phyloP scores from a whole-genome alignment of 305 asterid genomes.

The Ajuga reptans region DNA sequence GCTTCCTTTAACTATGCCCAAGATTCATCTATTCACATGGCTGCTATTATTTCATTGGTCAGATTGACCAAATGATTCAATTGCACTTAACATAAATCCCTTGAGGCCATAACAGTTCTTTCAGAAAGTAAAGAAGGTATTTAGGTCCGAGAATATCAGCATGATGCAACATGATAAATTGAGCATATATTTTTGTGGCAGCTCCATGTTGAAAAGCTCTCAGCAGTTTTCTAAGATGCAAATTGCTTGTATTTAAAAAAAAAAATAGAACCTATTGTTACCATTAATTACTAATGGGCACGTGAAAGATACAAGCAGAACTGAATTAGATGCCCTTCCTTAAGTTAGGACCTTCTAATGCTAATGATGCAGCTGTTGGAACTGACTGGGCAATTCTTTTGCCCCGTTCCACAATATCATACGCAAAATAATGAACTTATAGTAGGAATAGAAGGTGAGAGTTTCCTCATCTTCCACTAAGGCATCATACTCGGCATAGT shows the following conservation, averaged over 20 bases:
- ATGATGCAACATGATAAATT: neutral
- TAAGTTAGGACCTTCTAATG: neutral
- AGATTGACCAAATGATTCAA: neutral
- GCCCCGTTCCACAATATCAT: neutral
- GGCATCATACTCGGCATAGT: neutral
- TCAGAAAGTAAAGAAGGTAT: neutral
- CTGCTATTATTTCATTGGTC: neutral
- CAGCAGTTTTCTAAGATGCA: neutral
- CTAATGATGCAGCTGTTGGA: neutral
- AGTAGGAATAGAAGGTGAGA: neutral
- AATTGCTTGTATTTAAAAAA: neutral
- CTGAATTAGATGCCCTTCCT: neutral
- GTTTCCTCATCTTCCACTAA: neutral
- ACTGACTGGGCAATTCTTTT: constrained; percentile 4
- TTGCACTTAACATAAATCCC: neutral
- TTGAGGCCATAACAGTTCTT: neutral
- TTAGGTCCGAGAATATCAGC: neutral
- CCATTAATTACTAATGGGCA: neutral
- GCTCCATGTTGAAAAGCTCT: neutral
- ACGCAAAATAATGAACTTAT: neutral
- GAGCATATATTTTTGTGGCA: neutral
- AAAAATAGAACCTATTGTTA: neutral
- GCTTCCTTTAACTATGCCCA: neutral
- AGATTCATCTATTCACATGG: neutral
- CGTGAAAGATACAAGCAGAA: neutral